Percentiles rank a stretch among this genome's conserved stretches.
These are phyloP conservation scores for Wallemia mellicola DNA, from an alignment of 1,284 basidiomycete genomes.

Conservation along the genomic window DNA sequence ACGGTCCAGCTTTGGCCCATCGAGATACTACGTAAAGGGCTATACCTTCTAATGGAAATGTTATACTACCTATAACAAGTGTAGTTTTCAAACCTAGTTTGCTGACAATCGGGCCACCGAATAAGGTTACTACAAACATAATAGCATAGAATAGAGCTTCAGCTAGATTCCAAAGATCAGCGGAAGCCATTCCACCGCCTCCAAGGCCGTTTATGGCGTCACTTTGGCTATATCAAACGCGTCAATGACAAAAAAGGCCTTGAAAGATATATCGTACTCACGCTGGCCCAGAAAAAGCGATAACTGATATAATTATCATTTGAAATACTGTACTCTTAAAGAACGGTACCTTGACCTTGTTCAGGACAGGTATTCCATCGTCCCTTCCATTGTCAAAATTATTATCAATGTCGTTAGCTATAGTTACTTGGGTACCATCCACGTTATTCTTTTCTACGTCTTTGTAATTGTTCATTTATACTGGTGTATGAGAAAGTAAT, in stretches of 20 bases:
- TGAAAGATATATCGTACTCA: background rate
- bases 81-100: conserved; percentile 3
- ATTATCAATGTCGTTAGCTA: background rate
- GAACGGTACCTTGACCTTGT: background rate
- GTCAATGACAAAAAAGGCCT: background rate
- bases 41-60: conserved; percentile 7
- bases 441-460: conserved; percentile 7
- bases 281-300: conserved; percentile 2
- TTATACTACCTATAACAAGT: conserved; percentile 6
- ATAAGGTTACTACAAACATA: conserved; percentile 2
- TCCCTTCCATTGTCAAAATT: background rate
- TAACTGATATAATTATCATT: conserved; percentile 7
- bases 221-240: background rate
- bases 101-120: conserved; percentile 3
- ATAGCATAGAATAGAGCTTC: background rate
- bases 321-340: conserved; percentile 6
- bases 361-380: background rate
- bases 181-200: background rate
- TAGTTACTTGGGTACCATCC: conserved; percentile 4
- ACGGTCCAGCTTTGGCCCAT: conserved; percentile 3
- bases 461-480: no score
- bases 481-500: no score
- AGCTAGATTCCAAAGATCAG: background rate
- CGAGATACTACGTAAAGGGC: conserved; percentile 6
- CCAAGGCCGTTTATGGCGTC: conserved; percentile 3